Base-by-base conservation (phyloP, 805 yeast species). In the Candida methanosorbosa region DNA sequence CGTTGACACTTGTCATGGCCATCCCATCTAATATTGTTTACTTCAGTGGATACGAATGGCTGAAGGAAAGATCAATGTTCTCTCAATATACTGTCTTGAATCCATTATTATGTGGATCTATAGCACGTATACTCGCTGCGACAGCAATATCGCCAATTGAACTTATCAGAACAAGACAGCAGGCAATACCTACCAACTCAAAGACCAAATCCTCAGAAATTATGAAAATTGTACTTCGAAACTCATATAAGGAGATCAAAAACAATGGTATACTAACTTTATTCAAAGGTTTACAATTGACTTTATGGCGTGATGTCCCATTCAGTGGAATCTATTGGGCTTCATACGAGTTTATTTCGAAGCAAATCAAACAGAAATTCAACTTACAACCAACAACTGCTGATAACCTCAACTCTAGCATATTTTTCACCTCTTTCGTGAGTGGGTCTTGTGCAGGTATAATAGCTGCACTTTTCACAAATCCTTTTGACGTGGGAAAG, bases 401-500 rank as follows among this genome's bases (percentile, higher is more conserved):
- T 12, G 4, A 26, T 9, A 27, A 30, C 17, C 22, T 48, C n/a
- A 51, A 52, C 33, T 31, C 45, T 4, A 49, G 45, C 23, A 63
- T 78, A 4, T 79, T 82, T 41, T 36, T 68, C 2, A 70, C 76
- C 33, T 75, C 86, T 22, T 88, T 90, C 49, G 40, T 82, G 3
- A 73, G 92, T 9, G 98, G 98, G 0, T 81, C 90, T 0, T 42
- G 81, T 1, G 77, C 94, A 4, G 98, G 98, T 1, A 57, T 81
- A 0, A 59, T 83, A 4, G 96, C 97, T 0, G 96, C 97, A 0
- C 46, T 90, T 2, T 62, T 72, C 28, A 92, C 98, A 2, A 87
- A 94, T 38, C 97, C 98, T 1, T 92, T 92, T 49, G 98, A 92
- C 55, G 98, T 92, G 9, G 97, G 97, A 4, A 92, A 92, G 50